A percentile compares a stretch with the other conserved stretches of the same genome.
Evolutionary conservation across 257 asterid genomes (phyloP).

Genomic region (Lantana camara): DNA sequence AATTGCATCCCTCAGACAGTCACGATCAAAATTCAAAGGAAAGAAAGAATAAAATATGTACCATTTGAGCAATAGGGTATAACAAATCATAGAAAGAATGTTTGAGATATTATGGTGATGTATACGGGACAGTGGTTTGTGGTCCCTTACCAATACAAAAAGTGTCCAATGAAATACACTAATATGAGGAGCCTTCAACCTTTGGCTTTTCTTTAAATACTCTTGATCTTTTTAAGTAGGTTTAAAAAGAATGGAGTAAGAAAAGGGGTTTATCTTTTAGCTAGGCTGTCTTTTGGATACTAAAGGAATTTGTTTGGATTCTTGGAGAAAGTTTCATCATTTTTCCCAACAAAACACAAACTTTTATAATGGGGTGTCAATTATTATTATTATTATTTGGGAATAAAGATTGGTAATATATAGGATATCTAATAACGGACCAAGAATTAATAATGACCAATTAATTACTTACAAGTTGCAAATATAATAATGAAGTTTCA

Average conservation of each 20-base stretch:
- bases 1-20: neutral
- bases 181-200: slow-evolving; percentile 7
- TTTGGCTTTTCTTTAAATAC: neutral
- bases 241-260: slow-evolving; percentile 8
- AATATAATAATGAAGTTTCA: too few relatives aligned
- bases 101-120: slow-evolving; percentile 28
- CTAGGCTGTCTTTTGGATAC: slow-evolving; percentile 17
- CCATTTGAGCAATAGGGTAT: neutral
- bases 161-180: slow-evolving; percentile 15
- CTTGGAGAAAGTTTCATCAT: neutral
- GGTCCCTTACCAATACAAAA: slow-evolving; percentile 24
- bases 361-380: neutral
- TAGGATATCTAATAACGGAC: too few relatives aligned
- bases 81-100: slow-evolving; percentile 16
- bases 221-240: neutral
- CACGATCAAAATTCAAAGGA: neutral
- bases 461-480: too few relatives aligned
- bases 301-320: slow-evolving; percentile 6
- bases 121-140: slow-evolving; percentile 6
- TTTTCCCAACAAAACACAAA: slow-evolving; percentile 7
- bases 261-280: slow-evolving; percentile 25
- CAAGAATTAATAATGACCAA: too few relatives aligned
- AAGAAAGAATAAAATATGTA: neutral
- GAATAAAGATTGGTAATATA: too few relatives aligned
- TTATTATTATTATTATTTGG: neutral